Evolutionary conservation across 1,139 yeast genomes (phyloP).

Genomic region (Zygotorulaspora mrakii): DNA sequence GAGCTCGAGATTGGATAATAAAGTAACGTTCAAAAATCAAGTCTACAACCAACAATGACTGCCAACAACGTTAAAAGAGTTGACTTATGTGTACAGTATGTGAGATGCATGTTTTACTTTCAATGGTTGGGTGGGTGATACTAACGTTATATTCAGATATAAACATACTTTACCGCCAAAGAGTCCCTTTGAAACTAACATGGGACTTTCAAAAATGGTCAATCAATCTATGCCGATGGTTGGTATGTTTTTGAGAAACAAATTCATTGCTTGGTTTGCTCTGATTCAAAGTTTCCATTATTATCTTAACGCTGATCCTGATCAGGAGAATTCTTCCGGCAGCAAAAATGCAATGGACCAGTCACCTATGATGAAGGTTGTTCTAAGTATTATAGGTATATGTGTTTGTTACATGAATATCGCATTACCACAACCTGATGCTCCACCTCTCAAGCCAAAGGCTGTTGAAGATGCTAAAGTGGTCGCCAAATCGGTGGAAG

Average conservation of each 20-base stretch:
- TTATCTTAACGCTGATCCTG: constrained; percentile 28
- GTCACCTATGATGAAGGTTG: constrained; percentile 46
- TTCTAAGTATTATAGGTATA: constrained; percentile 48
- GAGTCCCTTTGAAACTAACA: constrained; percentile 43
- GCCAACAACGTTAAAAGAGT: constrained; percentile 36
- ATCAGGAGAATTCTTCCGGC: constrained; percentile 26
- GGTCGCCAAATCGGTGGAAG: constrained; percentile 14
- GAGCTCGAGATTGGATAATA: no score
- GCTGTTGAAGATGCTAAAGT: constrained; percentile 21
- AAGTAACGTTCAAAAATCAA: neutral
- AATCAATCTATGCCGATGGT: constrained; percentile 67
- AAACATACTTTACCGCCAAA: constrained; percentile 47
- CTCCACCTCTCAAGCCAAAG: constrained; percentile 21
- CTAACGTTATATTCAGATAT: constrained; percentile 17
- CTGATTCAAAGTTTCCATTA: constrained; percentile 32
- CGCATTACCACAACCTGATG: constrained; percentile 33
- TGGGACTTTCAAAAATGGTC: constrained; percentile 36
- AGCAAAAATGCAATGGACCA: constrained; percentile 36
- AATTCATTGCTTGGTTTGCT: constrained; percentile 38
- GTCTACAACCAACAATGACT: constrained; percentile 20
- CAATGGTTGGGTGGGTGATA: no score
- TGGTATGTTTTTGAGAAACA: constrained; percentile 52
- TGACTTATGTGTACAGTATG: constrained; percentile 43
- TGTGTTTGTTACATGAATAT: constrained; percentile 53
- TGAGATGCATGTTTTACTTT: constrained; percentile 24